These are phyloP conservation scores for Salix exigua DNA, from an alignment of 345 rosid genomes.

Conservation along the genomic window DNA sequence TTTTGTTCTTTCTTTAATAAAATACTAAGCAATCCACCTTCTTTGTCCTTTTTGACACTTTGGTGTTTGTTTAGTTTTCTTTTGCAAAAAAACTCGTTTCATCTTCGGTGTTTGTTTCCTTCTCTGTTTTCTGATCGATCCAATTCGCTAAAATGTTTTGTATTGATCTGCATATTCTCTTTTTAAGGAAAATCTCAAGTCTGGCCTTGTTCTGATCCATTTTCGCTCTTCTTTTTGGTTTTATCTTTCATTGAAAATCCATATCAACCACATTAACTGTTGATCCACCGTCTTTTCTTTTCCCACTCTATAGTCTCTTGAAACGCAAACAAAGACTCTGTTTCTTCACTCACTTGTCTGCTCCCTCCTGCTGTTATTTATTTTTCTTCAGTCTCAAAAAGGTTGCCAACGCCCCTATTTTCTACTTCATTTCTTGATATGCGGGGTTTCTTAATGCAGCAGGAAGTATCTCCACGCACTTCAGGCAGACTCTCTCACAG, in stretches of 20 bases:
- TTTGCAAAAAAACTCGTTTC: background rate
- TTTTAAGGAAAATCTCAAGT: background rate
- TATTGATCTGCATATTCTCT: background rate
- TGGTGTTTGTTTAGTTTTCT: background rate
- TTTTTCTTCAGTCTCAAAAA: background rate
- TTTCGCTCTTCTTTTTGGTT: background rate
- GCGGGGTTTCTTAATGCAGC: constrained; percentile 42
- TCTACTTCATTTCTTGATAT: background rate
- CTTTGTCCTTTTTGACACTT: constrained; percentile 2
- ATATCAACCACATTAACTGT: background rate
- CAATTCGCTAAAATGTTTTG: background rate
- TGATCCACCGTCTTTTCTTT: background rate
- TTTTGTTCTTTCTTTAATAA: background rate
- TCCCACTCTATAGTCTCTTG: background rate
- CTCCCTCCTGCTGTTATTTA: background rate
- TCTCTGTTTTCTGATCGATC: background rate
- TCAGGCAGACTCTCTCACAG: constrained; percentile 86
- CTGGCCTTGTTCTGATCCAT: background rate
- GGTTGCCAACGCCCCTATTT: background rate
- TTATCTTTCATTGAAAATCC: background rate
- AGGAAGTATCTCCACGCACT: constrained; percentile 80
- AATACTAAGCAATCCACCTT: background rate
- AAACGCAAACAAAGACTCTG: background rate
- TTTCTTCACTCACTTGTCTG: too few relatives aligned
- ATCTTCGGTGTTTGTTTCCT: background rate